Conservation (phyloP, 225 moss, liverwort and hornwort species). For the Lunularia cruciata region DNA sequence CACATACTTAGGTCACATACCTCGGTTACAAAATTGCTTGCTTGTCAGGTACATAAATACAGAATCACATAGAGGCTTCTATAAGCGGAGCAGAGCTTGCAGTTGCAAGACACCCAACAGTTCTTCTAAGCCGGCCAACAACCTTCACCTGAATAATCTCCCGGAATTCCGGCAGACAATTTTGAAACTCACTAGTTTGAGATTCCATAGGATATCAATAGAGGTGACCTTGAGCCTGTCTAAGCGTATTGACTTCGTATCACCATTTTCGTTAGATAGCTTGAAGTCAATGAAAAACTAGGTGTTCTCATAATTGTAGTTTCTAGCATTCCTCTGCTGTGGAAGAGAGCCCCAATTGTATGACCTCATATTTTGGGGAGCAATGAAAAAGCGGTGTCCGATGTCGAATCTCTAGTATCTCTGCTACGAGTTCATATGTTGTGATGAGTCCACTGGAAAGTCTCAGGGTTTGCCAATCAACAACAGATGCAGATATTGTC, state of each 20-base stretch:
- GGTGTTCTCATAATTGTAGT: conserved; percentile 4
- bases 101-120: conserved; percentile 8
- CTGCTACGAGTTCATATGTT: too few species aligned
- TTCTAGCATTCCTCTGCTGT: conserved; percentile 2
- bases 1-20: conserved; percentile 12
- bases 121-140: conserved; percentile 2
- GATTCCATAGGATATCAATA: not conserved
- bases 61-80: conserved; percentile 7
- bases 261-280: not conserved
- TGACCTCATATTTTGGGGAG: not conserved
- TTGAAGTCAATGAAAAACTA: conserved; percentile 6
- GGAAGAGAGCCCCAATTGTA: not conserved
- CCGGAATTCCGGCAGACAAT: conserved; percentile 16
- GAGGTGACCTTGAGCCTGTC: not conserved
- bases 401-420: too few species aligned
- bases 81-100: conserved; percentile 7
- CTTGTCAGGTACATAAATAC: conserved; percentile 3
- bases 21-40: not conserved
- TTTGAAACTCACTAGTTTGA: conserved; percentile 24
- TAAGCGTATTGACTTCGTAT: conserved; percentile 2
- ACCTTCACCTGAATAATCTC: conserved; percentile 7
- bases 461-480: too few species aligned
- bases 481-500: too few species aligned
- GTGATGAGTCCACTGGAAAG: too few species aligned
- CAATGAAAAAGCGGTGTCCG: not conserved